Base-by-base conservation (phyloP, 768 basidiomycete species). In the Holtermannia corniformis region DNA sequence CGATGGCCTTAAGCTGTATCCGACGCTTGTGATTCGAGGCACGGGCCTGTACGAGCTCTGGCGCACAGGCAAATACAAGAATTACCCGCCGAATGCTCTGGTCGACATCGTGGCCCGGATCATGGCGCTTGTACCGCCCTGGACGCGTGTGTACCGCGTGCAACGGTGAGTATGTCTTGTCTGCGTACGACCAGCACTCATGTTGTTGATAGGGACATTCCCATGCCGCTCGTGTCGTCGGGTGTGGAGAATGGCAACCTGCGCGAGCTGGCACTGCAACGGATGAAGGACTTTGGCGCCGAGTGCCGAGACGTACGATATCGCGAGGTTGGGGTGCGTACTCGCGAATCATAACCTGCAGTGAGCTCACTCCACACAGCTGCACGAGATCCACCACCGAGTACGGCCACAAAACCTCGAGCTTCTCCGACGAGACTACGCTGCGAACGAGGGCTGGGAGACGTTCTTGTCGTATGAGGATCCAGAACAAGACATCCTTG, bases 391-490 rank as follows among this genome's bases (percentile, higher is more conserved):
- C 45, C 95, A 99, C 70, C 85, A 95, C 76, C 92, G 93, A 75
- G 88, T 97, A 44, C 82, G 91, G 20, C 92, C 92, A 54, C 87
- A 93, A 70, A 85, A 87, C 14, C 86, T 95, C 48, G 95, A 99
- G 72, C 82, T 99, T 3, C 82, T 99, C 27, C 81, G 95, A 53
- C 79, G 95, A 40, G 95, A 99, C 70, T 99, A 99, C 72, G 76
- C 86, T 2, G 95, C 95, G 25, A 99, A 97, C 67, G 93, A 92
- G 4, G 92, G 95, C 44, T 99, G 95, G 95, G 95, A 99, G 75
- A 97, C 95, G 1, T 99, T 99, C 80, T 75, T 99, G 4, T 93
- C 92, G 24, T 99, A 97, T 68, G 95, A 99, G 75, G 95, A 99
- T 71, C 93, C 95, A 4, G 90, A 91, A 73, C 82, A 81, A 50